These are phyloP conservation scores for Podospora didyma DNA, from an alignment of 495 filamentous ascomycete genomes.

Conservation along the genomic window DNA sequence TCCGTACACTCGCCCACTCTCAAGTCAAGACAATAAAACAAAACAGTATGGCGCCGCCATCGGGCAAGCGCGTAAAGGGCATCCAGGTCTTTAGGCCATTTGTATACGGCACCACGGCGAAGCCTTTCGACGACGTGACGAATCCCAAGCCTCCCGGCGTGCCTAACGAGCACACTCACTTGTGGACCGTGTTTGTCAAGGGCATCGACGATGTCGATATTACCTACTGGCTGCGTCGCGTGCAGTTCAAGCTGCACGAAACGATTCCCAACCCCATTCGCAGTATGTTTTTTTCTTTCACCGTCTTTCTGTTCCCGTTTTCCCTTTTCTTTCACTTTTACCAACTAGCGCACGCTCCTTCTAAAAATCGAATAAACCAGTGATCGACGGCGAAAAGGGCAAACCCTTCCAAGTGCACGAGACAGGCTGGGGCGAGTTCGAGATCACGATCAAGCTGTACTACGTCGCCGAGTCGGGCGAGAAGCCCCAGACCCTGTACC, in stretches of 20 bases:
- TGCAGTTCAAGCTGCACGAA: slow-evolving; percentile 96
- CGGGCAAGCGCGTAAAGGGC: slow-evolving; percentile 60
- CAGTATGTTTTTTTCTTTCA: slow-evolving; percentile 37
- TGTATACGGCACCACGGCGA: slow-evolving; percentile 76
- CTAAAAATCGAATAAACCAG: slow-evolving; percentile 12
- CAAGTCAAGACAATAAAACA: too few species aligned
- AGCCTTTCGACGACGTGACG: slow-evolving; percentile 58
- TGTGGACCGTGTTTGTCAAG: slow-evolving; percentile 89
- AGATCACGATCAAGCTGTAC: slow-evolving; percentile 88
- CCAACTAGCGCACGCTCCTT: too few species aligned
- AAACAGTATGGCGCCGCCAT: slow-evolving; percentile 47
- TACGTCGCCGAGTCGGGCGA: slow-evolving; percentile 81
- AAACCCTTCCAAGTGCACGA: slow-evolving; percentile 83
- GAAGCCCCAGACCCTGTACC: slow-evolving; percentile 88
- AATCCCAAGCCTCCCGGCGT: slow-evolving; percentile 59
- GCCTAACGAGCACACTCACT: slow-evolving; percentile 86
- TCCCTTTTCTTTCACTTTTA: neutral
- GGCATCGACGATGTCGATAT: slow-evolving; percentile 82
- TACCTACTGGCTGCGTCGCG: slow-evolving; percentile 92
- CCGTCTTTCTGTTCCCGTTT: too few species aligned
- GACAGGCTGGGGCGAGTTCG: slow-evolving; percentile 97
- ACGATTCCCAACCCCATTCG: slow-evolving; percentile 86
- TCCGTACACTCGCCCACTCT: too few species aligned
- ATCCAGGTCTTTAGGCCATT: slow-evolving; percentile 74
- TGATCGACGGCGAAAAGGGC: slow-evolving; percentile 57